Evolutionary conservation across 2,329 filamentous ascomycete species (phyloP), one percentile per base, ranked within the genome.

Genomic region (Pochonia chlamydosporia): DNA sequence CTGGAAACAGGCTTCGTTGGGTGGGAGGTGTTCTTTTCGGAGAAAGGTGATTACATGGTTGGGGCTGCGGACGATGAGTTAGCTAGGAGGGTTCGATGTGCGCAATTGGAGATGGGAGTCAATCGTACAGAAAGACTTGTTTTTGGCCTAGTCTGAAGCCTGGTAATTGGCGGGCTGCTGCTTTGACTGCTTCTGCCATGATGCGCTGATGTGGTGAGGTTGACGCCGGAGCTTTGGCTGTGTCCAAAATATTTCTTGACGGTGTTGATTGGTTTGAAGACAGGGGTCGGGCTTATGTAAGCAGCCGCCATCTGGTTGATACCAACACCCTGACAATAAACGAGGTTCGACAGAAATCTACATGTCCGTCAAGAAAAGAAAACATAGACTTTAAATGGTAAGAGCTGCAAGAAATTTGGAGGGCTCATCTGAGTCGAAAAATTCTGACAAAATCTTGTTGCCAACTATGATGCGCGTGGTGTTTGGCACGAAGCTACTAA

Each of bases 1-100:
- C 60, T 85, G 78, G 80, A 99, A 99, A 59, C 84, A 85, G 53
- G 92, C 93, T 65, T 88, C 89, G 65, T 83, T 85, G 18, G 91
- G 82, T 7, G 88, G 84, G 46, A 87, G 79, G 56, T 79, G 75
- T 25, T 82, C 80, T 49, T 83, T 85, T 56, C 75, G 85, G 58
- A 95, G 74, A 60, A 97, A 80, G 51, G 85, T 84, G 61, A 97
- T 74, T 54, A 82, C 80, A 71, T 95, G 88, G 62, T 85, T 82
- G 44, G 92, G 92, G 50, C 91, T 96, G 61, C 18, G 16, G 14
- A 44, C 43, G 30, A 13, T 18, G 18, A 23, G 47, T 36, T 44
- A 30, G 30, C 31, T 14, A 25, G 35, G 11, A 28, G 14, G n/a
- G 14, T 26, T 7, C 7, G 14, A 13, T 20, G 14, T 13, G 1